phyloP scores from a whole-genome alignment of 768 basidiomycete species.

The Termitomyces sp. region DNA sequence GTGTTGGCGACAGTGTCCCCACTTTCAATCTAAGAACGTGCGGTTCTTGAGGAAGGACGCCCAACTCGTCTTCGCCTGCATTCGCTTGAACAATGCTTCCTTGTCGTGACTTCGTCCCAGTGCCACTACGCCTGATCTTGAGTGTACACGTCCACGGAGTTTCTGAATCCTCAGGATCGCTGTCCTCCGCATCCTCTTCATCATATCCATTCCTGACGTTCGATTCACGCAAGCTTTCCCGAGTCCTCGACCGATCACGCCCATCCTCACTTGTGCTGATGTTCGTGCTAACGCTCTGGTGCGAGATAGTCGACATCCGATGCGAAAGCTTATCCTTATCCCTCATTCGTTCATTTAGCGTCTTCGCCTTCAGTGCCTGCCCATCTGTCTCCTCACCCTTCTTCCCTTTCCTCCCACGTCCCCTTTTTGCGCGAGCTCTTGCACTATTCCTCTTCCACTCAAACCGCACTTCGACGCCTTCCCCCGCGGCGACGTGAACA shows the following conservation, averaged over 20 bases:
- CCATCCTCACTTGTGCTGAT: slow-evolving; percentile 18
- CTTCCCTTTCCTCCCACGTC: slow-evolving; percentile 18
- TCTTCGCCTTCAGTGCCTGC: slow-evolving; percentile 7
- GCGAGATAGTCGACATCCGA: slow-evolving; percentile 35
- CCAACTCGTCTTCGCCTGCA: slow-evolving; percentile 7
- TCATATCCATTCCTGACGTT: background rate
- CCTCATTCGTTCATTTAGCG: background rate
- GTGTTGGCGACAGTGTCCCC: slow-evolving; percentile 84
- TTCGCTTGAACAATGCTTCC: slow-evolving; percentile 6
- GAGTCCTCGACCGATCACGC: slow-evolving; percentile 5
- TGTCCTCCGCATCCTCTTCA: slow-evolving; percentile 64
- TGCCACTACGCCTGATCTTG: slow-evolving; percentile 43
- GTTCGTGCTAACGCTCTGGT: slow-evolving; percentile 30
- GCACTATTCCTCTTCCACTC: slow-evolving; percentile 61
- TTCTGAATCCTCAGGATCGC: slow-evolving; percentile 94
- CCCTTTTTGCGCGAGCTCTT: slow-evolving; percentile 29
- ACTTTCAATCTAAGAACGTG: slow-evolving; percentile 55
- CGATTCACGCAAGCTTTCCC: slow-evolving; percentile 4
- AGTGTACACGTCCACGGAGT: slow-evolving; percentile 94
- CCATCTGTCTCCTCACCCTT: slow-evolving; percentile 12
- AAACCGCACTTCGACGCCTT: slow-evolving; percentile 64
- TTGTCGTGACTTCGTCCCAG: slow-evolving; percentile 13
- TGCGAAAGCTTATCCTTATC: slow-evolving; percentile 31
- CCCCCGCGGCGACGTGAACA: slow-evolving; percentile 17
- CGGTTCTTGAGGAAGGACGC: slow-evolving; percentile 14